Evolutionary conservation across 495 filamentous ascomycete genomes (phyloP), one percentile per base, ranked within the genome.

Genomic region (Penicillium samsonianum): DNA sequence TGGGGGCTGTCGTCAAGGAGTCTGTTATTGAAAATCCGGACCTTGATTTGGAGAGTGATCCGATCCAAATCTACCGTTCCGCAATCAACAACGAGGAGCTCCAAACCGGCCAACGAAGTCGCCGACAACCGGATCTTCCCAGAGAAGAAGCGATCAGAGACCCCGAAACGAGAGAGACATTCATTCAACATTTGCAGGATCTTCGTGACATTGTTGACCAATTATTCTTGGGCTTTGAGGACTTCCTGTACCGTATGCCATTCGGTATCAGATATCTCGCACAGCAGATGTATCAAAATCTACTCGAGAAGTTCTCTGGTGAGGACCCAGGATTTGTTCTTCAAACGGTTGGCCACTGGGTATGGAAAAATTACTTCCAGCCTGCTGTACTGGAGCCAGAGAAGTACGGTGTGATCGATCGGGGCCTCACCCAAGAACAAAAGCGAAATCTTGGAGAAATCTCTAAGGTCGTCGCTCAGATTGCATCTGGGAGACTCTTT

Each of bases 61-160:
- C 94, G 0, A 88, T 98, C 79, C 93, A 97, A 63, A 99, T 99
- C 49, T 97, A 99, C 73, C 84, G 90, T 23, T 92, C 91, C 12
- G 84, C 88, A 11, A 92, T 98, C 73, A 96, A 96, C 70, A 94
- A 98, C 63, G 94, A 99, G 71, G 92, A 99, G 70, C 84, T 99
- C 35, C 87, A 89, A 6, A 98, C 94, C 0, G 94, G 94, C 23
- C 87, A 84, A 62, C 82, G 89, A 35, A 96, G 91, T 69, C 81
- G 79, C 35, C 82, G 93, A 48, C 85, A 81, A 23, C 85, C 90
- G 8, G 89, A 95, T 60, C 85, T 99, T 45, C 85, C 91, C 4
- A 83, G 91, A 40, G 94, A 99, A 69, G 78, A 95, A 58, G 94
- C 94, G 22, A 98, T 99, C 69, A 84, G 90, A 53, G 94, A 98